phyloP scores from a whole-genome alignment of 108 stramenopile species.

The Skeletonema potamos region DNA sequence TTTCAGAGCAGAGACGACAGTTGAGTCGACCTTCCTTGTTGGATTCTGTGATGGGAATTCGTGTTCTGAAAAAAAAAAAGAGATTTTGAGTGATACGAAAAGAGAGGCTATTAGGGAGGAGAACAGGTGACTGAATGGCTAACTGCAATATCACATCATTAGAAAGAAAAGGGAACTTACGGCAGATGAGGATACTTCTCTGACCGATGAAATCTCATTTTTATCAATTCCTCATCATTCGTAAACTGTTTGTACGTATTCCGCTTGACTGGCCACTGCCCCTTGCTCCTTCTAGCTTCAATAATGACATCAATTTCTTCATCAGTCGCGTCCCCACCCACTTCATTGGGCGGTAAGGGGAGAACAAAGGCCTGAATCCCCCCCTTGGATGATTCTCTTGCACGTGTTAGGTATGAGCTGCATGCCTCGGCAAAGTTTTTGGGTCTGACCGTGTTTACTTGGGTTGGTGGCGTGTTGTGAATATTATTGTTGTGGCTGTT shows the following conservation, averaged over 20 bases:
- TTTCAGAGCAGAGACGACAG: background rate
- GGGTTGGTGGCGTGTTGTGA: too few relatives aligned
- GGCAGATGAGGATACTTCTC: background rate
- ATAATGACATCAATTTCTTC: background rate
- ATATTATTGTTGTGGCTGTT: background rate
- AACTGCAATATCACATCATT: too few relatives aligned
- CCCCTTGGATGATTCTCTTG: background rate
- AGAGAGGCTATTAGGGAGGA: background rate
- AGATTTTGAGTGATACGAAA: too few relatives aligned
- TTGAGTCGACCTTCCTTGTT: constrained; percentile 1
- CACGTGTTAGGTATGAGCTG: background rate
- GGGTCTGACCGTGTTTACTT: background rate
- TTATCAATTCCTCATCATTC: background rate
- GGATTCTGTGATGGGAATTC: background rate
- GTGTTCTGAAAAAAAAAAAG: constrained; percentile 1
- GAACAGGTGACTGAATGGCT: too few relatives aligned
- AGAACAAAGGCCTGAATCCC: background rate
- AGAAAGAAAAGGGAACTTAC: background rate
- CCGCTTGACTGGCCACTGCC: background rate
- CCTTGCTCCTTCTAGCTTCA: background rate
- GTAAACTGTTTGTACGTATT: background rate
- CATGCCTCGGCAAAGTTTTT: background rate
- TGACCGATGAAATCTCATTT: background rate
- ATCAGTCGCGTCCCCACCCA: background rate
- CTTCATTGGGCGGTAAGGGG: background rate